These are phyloP conservation scores for Microascus cirrosus DNA, from an alignment of 2,329 filamentous ascomycete species.

Conservation along the genomic window DNA sequence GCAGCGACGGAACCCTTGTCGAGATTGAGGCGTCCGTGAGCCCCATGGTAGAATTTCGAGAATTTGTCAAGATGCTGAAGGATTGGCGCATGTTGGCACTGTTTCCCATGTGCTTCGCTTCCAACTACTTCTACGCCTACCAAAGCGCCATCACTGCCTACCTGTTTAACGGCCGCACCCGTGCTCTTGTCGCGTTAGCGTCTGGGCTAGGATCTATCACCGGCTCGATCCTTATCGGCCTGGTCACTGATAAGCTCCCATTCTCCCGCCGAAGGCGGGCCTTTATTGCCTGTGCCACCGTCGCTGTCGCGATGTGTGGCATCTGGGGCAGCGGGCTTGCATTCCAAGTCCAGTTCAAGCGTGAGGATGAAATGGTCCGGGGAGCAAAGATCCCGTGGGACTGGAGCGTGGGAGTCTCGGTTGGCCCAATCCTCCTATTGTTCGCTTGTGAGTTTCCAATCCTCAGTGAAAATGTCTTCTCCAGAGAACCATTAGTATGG, in stretches of 20 bases:
- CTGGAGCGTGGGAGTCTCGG: slow-evolving; percentile 12
- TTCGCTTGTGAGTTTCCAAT: background rate
- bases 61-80: slow-evolving; percentile 6
- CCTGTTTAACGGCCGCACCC: slow-evolving; percentile 63
- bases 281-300: slow-evolving; percentile 40
- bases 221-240: slow-evolving; percentile 55
- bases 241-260: slow-evolving; percentile 43
- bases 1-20: slow-evolving; percentile 10
- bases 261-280: slow-evolving; percentile 50
- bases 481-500: too few relatives aligned
- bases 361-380: slow-evolving; percentile 7
- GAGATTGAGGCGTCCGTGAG: slow-evolving; percentile 9
- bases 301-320: slow-evolving; percentile 52
- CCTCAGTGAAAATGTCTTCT: too few relatives aligned
- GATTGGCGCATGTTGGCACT: slow-evolving; percentile 45
- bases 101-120: slow-evolving; percentile 71
- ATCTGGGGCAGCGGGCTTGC: slow-evolving; percentile 61
- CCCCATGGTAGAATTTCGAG: slow-evolving; percentile 8
- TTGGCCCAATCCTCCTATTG: slow-evolving; percentile 14
- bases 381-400: slow-evolving; percentile 14
- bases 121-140: slow-evolving; percentile 78
- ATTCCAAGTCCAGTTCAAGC: slow-evolving; percentile 46
- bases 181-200: slow-evolving; percentile 59
- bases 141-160: slow-evolving; percentile 63
- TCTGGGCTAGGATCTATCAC: slow-evolving; percentile 66